Percentiles rank a stretch among this genome's conserved stretches.
Conservation (phyloP, 805 yeast genomes). For the Lipomyces yamadae region DNA sequence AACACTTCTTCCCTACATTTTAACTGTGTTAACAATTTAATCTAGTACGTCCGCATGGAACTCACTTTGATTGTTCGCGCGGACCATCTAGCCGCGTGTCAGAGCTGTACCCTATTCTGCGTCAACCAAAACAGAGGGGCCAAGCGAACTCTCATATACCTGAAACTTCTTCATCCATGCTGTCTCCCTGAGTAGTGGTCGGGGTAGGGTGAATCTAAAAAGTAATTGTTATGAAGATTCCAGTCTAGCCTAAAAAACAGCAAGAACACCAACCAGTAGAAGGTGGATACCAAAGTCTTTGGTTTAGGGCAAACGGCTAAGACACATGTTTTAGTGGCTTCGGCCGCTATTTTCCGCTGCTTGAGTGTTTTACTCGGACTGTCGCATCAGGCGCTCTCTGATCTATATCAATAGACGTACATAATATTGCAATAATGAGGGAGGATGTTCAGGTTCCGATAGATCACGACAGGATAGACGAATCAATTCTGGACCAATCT, state of each 20-base stretch:
- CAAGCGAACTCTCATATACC: background rate
- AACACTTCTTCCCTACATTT: conserved; percentile 6
- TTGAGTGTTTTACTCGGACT: too few relatives aligned
- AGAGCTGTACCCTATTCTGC: background rate
- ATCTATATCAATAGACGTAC: background rate
- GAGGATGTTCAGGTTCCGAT: background rate
- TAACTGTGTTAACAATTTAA: background rate
- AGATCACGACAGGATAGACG: background rate
- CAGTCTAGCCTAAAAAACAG: background rate
- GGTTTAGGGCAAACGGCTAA: background rate
- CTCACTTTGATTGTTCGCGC: background rate
- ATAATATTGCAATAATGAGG: background rate
- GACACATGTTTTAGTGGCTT: too few relatives aligned
- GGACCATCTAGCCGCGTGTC: background rate
- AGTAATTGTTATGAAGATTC: background rate
- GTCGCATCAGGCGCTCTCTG: background rate
- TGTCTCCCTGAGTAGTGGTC: background rate
- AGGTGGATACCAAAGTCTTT: background rate
- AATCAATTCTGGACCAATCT: background rate
- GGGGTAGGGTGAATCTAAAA: background rate
- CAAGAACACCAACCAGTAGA: background rate
- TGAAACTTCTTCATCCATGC: background rate
- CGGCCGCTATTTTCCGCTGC: too few relatives aligned
- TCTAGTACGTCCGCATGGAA: background rate
- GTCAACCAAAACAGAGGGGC: background rate